These are phyloP conservation scores for Hamamelis virginiana DNA, from an alignment of 164 flowering plant species.

Conservation along the genomic window DNA sequence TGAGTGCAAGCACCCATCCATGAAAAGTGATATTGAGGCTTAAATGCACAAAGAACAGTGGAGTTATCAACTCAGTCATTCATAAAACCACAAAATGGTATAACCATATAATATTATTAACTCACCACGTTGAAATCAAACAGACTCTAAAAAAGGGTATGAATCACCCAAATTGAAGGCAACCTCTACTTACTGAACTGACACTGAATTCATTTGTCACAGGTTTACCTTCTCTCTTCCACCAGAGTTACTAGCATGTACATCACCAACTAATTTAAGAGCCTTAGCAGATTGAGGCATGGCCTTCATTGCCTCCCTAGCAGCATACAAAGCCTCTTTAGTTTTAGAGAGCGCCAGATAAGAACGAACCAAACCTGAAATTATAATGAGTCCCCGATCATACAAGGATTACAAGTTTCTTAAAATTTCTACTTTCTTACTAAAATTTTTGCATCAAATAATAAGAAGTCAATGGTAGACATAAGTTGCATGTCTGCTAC, in stretches of 20 bases:
- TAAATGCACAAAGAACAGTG: neutral
- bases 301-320: constrained; percentile 94
- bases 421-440: neutral
- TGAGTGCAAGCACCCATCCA: too few relatives aligned
- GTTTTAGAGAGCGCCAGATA: constrained; percentile 77
- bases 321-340: constrained; percentile 86
- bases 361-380: constrained; percentile 85
- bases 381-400: constrained; percentile 8
- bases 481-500: neutral
- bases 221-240: constrained; percentile 86
- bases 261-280: constrained; percentile 94
- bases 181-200: neutral
- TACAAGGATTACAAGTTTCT: neutral
- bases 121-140: neutral
- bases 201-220: neutral
- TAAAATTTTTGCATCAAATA: neutral
- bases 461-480: neutral
- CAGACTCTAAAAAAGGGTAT: neutral
- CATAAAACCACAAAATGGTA: too few relatives aligned
- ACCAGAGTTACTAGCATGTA: constrained; percentile 76
- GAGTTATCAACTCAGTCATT: neutral
- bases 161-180: neutral
- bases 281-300: constrained; percentile 98
- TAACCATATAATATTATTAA: neutral
- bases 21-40: too few relatives aligned